Conservation (phyloP, 2,329 filamentous ascomycete species). For the Colletotrichum higginsianum region DNA sequence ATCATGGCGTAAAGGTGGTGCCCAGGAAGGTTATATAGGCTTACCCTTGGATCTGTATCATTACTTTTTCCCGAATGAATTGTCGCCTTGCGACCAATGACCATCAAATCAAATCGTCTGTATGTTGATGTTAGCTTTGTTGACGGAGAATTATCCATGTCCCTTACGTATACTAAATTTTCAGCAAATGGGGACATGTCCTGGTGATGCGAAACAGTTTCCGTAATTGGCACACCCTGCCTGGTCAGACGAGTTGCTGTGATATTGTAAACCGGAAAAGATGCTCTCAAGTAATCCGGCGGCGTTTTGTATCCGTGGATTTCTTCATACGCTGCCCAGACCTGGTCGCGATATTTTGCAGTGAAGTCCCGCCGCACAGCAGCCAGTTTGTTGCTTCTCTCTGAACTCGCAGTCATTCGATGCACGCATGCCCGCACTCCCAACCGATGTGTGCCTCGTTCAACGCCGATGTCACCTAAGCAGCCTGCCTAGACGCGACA, state of each 20-base stretch:
- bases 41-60: constrained; percentile 24
- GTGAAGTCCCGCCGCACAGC: background rate
- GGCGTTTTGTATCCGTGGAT: too few species aligned
- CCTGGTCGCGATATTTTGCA: too few species aligned
- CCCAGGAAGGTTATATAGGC: constrained; percentile 1
- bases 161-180: too few species aligned
- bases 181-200: too few species aligned
- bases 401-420: background rate
- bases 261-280: too few species aligned
- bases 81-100: constrained; percentile 25
- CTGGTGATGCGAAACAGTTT: too few species aligned
- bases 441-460: background rate
- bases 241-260: too few species aligned
- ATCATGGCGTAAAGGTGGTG: constrained; percentile 23
- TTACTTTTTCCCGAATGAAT: constrained; percentile 4
- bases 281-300: too few species aligned
- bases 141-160: too few species aligned
- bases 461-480: background rate
- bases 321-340: too few species aligned
- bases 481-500: background rate
- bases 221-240: too few species aligned
- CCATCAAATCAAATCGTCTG: background rate
- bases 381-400: background rate
- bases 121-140: too few species aligned
- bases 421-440: background rate